A percentile compares a stretch with the other conserved stretches of the same genome.
Conservation (phyloP, 2,329 filamentous ascomycete genomes). For the Paecilomyces formosus region DNA sequence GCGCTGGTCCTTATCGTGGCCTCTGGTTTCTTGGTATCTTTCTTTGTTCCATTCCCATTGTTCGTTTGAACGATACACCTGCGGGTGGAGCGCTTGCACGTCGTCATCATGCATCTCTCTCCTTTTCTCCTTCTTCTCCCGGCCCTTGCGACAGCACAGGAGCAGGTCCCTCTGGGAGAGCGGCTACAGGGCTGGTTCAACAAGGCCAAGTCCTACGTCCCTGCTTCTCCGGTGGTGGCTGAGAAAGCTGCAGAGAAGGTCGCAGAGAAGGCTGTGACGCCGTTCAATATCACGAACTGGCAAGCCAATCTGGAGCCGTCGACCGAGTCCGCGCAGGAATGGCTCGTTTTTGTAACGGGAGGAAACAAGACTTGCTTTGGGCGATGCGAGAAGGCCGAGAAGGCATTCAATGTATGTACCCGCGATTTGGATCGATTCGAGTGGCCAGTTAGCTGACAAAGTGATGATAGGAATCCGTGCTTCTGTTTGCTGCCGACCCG, state of each 20-base stretch:
- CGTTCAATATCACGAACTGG: conserved; percentile 52
- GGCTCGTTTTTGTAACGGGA: conserved; percentile 55
- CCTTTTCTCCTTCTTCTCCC: conserved; percentile 42
- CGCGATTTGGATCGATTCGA: neutral
- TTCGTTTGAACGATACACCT: neutral
- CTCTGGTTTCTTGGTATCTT: conserved; percentile 5
- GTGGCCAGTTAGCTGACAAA: conserved; percentile 6
- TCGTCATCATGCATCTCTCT: conserved; percentile 45
- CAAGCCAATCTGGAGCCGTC: conserved; percentile 42
- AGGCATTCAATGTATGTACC: conserved; percentile 42
- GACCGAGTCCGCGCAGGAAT: conserved; percentile 39
- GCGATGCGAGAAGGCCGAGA: conserved; percentile 47
- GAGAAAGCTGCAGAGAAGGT: conserved; percentile 42
- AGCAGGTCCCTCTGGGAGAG: conserved; percentile 47
- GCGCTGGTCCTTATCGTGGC: conserved; percentile 5
- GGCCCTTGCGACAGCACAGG: conserved; percentile 48
- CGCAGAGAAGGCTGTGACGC: conserved; percentile 43
- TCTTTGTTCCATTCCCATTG: conserved; percentile 1
- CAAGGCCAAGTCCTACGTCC: conserved; percentile 48
- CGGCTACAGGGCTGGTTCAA: conserved; percentile 41
- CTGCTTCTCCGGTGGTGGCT: conserved; percentile 31
- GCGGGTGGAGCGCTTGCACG: conserved; percentile 1
- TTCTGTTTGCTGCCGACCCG: conserved; percentile 46
- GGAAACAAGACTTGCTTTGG: conserved; percentile 60
- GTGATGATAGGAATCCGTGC: conserved; percentile 41